phyloP scores from a whole-genome alignment of 192 early-diverging fungal genomes.

The Lobosporangium transversale region DNA sequence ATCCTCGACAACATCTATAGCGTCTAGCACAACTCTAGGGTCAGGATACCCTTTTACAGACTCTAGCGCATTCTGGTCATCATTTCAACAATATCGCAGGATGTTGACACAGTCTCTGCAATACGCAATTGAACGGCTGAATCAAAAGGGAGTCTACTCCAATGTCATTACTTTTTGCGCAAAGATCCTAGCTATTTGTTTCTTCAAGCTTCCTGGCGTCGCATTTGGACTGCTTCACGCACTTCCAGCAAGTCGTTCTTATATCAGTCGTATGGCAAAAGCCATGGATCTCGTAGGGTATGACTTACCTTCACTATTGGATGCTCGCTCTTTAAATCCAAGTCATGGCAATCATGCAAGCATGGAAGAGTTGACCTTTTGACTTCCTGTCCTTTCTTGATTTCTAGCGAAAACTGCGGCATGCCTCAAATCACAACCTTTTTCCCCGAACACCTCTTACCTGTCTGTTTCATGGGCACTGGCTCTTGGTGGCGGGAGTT shows the following conservation, averaged over 20 bases:
- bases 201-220: conserved; percentile 61
- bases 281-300: conserved; percentile 45
- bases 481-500: conserved; percentile 54
- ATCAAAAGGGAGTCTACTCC: conserved; percentile 57
- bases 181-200: conserved; percentile 60
- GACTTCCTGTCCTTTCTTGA: not conserved
- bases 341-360: too few relatives aligned
- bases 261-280: conserved; percentile 52
- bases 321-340: too few relatives aligned
- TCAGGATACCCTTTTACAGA: conserved; percentile 47
- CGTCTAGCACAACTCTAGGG: conserved; percentile 48
- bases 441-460: conserved; percentile 54
- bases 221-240: conserved; percentile 55
- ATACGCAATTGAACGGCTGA: conserved; percentile 55
- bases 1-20: conserved; percentile 34
- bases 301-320: not conserved
- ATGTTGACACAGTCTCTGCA: conserved; percentile 50
- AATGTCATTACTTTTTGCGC: conserved; percentile 63
- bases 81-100: conserved; percentile 51
- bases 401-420: conserved; percentile 28
- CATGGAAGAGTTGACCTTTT: too few relatives aligned
- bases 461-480: conserved; percentile 46
- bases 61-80: conserved; percentile 42
- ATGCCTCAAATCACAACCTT: conserved; percentile 44
- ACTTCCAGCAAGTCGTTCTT: conserved; percentile 52